A percentile compares a stretch with the other conserved stretches of the same genome.
Conservation (phyloP, 352 stramenopile genomes). For the Phytophthora sansomeana region DNA sequence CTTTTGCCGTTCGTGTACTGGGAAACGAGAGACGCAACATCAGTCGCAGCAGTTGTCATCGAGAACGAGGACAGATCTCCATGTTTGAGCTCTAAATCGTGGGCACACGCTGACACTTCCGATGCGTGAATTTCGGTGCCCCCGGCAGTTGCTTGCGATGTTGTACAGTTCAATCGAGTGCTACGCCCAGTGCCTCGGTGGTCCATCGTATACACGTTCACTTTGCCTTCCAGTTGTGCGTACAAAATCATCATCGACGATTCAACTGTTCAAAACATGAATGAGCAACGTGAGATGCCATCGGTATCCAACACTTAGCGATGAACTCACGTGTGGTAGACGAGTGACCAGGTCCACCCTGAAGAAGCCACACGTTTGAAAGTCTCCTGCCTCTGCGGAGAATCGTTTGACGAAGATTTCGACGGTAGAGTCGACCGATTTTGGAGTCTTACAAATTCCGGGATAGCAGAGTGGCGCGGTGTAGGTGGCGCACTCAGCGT, state of each 20-base stretch:
- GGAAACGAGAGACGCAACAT: slow-evolving; percentile 43
- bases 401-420: slow-evolving; percentile 60
- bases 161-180: not conserved
- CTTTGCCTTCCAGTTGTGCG: not conserved
- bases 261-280: slow-evolving; percentile 41
- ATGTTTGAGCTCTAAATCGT: slow-evolving; percentile 47
- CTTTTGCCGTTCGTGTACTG: slow-evolving; percentile 33
- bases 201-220: not conserved
- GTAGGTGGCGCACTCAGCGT: slow-evolving; percentile 48
- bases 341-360: slow-evolving; percentile 47
- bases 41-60: slow-evolving; percentile 47
- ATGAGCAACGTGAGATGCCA: not conserved
- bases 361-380: slow-evolving; percentile 55
- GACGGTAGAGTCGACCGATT: slow-evolving; percentile 23
- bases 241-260: slow-evolving; percentile 19
- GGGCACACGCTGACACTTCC: slow-evolving; percentile 43
- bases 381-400: slow-evolving; percentile 17
- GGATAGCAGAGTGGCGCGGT: slow-evolving; percentile 44
- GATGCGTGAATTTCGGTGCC: slow-evolving; percentile 25
- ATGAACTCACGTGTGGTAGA: slow-evolving; percentile 46
- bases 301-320: not conserved
- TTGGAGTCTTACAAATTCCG: slow-evolving; percentile 28
- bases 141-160: not conserved
- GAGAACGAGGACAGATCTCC: slow-evolving; percentile 54
- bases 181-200: not conserved